A percentile compares a stretch with the other conserved stretches of the same genome.
Conservation (phyloP, 495 filamentous ascomycete species). For the Penicillium bovifimosum region DNA sequence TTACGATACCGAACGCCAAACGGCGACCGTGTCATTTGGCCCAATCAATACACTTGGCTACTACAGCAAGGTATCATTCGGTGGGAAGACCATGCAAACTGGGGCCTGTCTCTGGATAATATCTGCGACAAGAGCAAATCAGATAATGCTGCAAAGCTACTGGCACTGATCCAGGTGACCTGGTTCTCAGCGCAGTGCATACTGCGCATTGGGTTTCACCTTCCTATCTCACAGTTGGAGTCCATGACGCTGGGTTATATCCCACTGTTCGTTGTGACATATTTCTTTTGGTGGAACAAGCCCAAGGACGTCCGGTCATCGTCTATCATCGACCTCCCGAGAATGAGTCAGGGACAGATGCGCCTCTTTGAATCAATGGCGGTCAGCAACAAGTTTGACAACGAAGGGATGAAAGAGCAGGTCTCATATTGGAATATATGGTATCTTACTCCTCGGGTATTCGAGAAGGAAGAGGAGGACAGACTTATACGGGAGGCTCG, state of each 20-base stretch:
- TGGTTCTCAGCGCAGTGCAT: conserved; percentile 33
- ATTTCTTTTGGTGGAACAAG: conserved; percentile 38
- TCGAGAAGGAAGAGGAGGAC: not conserved
- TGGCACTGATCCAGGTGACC: conserved; percentile 25
- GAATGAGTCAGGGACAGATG: conserved; percentile 22
- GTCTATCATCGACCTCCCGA: conserved; percentile 27
- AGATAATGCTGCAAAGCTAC: conserved; percentile 28
- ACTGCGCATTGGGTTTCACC: conserved; percentile 19
- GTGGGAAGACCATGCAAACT: conserved; percentile 23
- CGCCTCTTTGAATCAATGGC: conserved; percentile 17
- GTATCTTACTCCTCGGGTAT: not conserved
- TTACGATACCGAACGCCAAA: conserved; percentile 25
- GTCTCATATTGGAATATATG: not conserved
- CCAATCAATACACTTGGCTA: conserved; percentile 33
- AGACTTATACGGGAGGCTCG: not conserved
- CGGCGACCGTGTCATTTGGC: conserved; percentile 29
- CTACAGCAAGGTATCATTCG: conserved; percentile 22
- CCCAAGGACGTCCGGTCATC: conserved; percentile 32
- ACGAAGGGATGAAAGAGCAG: conserved; percentile 18
- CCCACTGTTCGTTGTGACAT: conserved; percentile 28
- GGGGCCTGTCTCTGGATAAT: conserved; percentile 27
- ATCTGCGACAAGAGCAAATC: conserved; percentile 36
- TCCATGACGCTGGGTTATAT: conserved; percentile 35
- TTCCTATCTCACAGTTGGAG: conserved; percentile 33
- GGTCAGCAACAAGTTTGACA: conserved; percentile 20